Conservation (phyloP, 2,329 filamentous ascomycete species). For the Plenodomus tracheiphilus region DNA sequence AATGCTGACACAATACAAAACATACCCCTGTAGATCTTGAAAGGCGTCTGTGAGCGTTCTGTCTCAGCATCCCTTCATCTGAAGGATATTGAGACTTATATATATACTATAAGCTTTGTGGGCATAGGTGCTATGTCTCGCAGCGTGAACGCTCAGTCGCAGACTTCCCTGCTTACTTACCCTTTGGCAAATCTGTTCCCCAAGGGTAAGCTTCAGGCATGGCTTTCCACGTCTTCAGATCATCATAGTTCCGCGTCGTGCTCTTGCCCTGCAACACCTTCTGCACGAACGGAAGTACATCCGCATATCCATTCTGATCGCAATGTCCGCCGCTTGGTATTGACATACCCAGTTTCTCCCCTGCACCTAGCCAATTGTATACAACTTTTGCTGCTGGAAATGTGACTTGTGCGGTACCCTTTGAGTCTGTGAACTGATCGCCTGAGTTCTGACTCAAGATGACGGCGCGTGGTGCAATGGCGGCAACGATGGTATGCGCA, state of each 20-base stretch:
- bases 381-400: constrained; percentile 41
- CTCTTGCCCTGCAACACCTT: constrained; percentile 53
- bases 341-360: constrained; percentile 49
- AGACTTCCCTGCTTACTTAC: too few relatives aligned
- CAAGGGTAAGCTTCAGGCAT: constrained; percentile 54
- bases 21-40: too few relatives aligned
- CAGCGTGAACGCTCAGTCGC: too few relatives aligned
- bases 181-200: constrained; percentile 32
- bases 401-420: constrained; percentile 49
- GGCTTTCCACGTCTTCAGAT: constrained; percentile 50
- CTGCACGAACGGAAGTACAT: constrained; percentile 54
- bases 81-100: too few relatives aligned
- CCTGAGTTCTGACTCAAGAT: constrained; percentile 41
- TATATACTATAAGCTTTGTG: too few relatives aligned
- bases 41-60: too few relatives aligned
- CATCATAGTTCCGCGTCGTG: constrained; percentile 53
- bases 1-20: too few relatives aligned
- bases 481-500: constrained; percentile 43
- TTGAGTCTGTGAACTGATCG: constrained; percentile 54
- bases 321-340: constrained; percentile 55
- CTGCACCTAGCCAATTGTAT: constrained; percentile 39
- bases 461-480: constrained; percentile 40
- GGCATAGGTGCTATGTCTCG: too few relatives aligned
- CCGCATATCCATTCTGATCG: constrained; percentile 54
- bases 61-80: too few relatives aligned